Conservation (phyloP, 2,329 filamentous ascomycete genomes). For the Sporothrix schenckii region DNA sequence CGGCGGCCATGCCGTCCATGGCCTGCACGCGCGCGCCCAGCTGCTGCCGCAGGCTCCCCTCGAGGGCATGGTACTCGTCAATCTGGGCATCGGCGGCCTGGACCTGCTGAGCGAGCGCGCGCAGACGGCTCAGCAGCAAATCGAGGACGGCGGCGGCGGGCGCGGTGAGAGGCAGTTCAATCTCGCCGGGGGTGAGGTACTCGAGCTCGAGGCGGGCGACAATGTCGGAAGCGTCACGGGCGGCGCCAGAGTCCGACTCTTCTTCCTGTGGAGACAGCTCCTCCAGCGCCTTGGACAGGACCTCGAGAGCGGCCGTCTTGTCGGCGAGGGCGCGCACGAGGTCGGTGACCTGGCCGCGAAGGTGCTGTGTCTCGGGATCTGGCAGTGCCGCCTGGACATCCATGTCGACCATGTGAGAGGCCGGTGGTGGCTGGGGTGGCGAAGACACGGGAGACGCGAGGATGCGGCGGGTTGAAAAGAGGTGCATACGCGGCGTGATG, state of each 20-base stretch:
- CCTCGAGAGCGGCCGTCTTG: slow-evolving; percentile 51
- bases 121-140: slow-evolving; percentile 55
- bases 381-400: slow-evolving; percentile 50
- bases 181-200: slow-evolving; percentile 63
- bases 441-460: not conserved
- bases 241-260: slow-evolving; percentile 44
- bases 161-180: slow-evolving; percentile 55
- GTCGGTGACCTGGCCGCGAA: slow-evolving; percentile 52
- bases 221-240: slow-evolving; percentile 54
- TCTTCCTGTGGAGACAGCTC: not conserved
- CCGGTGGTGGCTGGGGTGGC: not conserved
- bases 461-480: slow-evolving; percentile 16
- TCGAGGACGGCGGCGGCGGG: slow-evolving; percentile 60
- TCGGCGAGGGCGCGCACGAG: slow-evolving; percentile 54
- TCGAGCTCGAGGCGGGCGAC: slow-evolving; percentile 61
- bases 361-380: slow-evolving; percentile 48
- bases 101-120: slow-evolving; percentile 51
- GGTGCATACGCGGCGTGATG: slow-evolving; percentile 25
- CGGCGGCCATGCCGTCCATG: slow-evolving; percentile 52
- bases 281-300: slow-evolving; percentile 51
- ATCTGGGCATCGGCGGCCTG: slow-evolving; percentile 57
- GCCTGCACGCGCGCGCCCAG: slow-evolving; percentile 56
- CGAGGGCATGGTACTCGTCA: slow-evolving; percentile 63
- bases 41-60: slow-evolving; percentile 60
- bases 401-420: slow-evolving; percentile 35